Conservation (phyloP, 768 basidiomycete species). For the Neoboletus brunneissimus region DNA sequence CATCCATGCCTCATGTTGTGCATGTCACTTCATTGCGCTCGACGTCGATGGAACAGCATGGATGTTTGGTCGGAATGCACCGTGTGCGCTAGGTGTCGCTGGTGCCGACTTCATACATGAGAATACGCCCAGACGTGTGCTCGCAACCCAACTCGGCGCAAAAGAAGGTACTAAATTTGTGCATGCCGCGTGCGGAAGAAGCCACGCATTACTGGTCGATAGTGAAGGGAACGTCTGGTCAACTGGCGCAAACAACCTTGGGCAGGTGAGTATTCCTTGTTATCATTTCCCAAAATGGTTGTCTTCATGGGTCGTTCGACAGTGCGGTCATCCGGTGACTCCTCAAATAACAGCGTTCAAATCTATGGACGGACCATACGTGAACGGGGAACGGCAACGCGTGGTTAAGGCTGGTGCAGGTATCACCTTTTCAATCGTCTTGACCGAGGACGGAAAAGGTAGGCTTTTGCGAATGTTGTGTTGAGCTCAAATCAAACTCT, state of each 20-base stretch:
- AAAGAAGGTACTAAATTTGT: constrained; percentile 60
- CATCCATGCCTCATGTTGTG: constrained; percentile 71
- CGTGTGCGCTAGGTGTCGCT: constrained; percentile 60
- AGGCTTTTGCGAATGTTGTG: constrained; percentile 12
- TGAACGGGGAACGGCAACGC: constrained; percentile 58
- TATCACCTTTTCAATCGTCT: constrained; percentile 76
- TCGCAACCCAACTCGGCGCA: constrained; percentile 61
- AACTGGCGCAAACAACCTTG: constrained; percentile 75
- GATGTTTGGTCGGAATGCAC: constrained; percentile 86
- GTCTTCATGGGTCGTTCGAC: constrained; percentile 3
- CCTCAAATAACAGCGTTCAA: constrained; percentile 70
- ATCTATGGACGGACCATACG: constrained; percentile 54
- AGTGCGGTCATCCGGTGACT: constrained; percentile 71
- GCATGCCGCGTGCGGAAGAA: constrained; percentile 77
- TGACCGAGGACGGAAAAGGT: constrained; percentile 84
- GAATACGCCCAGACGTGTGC: constrained; percentile 64
- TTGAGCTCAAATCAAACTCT: neutral
- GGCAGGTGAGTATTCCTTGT: constrained; percentile 56
- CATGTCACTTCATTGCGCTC: constrained; percentile 74
- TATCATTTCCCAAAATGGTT: neutral
- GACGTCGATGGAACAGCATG: constrained; percentile 79
- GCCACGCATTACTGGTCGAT: constrained; percentile 80
- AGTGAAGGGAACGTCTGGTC: constrained; percentile 83
- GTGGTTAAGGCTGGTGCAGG: constrained; percentile 78
- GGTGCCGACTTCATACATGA: constrained; percentile 63